These are phyloP conservation scores for Rhizopogon roseolus DNA, from an alignment of 768 basidiomycete genomes.

Conservation along the genomic window DNA sequence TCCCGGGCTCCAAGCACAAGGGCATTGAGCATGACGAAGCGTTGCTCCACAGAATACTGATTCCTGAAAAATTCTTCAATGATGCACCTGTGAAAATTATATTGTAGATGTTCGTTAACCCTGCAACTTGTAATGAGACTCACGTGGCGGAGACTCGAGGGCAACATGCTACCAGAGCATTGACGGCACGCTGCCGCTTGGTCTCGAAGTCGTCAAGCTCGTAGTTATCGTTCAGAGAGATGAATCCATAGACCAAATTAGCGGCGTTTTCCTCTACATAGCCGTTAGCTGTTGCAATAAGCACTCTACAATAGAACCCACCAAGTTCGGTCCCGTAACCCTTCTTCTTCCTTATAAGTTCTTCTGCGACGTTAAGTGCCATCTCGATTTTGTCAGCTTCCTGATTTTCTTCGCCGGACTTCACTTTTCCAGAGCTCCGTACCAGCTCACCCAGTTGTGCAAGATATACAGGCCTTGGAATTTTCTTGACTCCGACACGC, in stretches of 20 bases:
- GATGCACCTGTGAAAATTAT: constrained; percentile 48
- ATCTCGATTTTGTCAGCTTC: constrained; percentile 78
- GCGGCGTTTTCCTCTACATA: constrained; percentile 85
- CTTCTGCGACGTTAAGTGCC: constrained; percentile 75
- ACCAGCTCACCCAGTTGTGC: constrained; percentile 77
- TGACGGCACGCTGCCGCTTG: constrained; percentile 71
- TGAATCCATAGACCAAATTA: constrained; percentile 67
- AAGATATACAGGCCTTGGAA: constrained; percentile 85
- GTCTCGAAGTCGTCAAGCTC: constrained; percentile 76
- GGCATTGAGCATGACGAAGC: constrained; percentile 80
- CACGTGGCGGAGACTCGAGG: constrained; percentile 81
- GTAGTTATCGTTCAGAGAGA: constrained; percentile 78
- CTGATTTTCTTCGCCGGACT: constrained; percentile 50
- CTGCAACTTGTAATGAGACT: constrained; percentile 21
- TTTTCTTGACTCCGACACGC: constrained; percentile 61
- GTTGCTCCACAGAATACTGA: constrained; percentile 85
- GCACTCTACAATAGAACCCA: constrained; percentile 20
- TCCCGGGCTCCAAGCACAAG: constrained; percentile 85
- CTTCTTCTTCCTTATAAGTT: constrained; percentile 77
- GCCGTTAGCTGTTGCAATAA: neutral
- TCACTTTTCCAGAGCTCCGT: constrained; percentile 48
- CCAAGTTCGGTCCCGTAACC: constrained; percentile 87
- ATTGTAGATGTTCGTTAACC: neutral
- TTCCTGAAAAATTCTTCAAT: constrained; percentile 93
- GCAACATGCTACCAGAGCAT: constrained; percentile 74